phyloP scores from a whole-genome alignment of 331 rosid genomes.

The Cucumis variabilis region DNA sequence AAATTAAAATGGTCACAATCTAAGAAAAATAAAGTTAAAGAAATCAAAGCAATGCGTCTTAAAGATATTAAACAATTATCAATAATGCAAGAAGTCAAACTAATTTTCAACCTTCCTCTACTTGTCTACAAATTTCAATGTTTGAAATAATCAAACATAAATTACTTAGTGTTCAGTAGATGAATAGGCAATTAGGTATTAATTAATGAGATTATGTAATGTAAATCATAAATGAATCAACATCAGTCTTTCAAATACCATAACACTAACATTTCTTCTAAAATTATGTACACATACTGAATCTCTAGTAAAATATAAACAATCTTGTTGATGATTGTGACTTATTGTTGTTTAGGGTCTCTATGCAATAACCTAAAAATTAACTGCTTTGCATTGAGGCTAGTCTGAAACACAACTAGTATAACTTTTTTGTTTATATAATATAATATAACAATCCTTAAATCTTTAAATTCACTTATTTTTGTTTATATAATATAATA shows the following conservation, averaged over 20 bases:
- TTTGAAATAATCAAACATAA: not conserved
- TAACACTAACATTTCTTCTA: slow-evolving; percentile 51
- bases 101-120: not conserved
- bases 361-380: slow-evolving; percentile 77
- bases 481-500: too few relatives aligned
- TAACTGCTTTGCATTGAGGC: slow-evolving; percentile 74
- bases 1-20: not conserved
- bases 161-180: too few relatives aligned
- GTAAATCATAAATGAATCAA: slow-evolving; percentile 3
- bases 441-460: too few relatives aligned
- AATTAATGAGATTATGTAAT: not conserved
- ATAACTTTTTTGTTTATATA: too few relatives aligned
- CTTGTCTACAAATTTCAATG: not conserved
- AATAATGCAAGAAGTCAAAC: not conserved
- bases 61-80: not conserved
- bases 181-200: not conserved
- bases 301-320: too few relatives aligned
- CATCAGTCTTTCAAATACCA: slow-evolving; percentile 33
- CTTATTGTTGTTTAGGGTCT: slow-evolving; percentile 88
- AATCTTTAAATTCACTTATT: too few relatives aligned
- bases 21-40: not conserved
- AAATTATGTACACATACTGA: slow-evolving; percentile 16
- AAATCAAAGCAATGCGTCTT: not conserved
- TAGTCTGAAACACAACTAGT: slow-evolving; percentile 69
- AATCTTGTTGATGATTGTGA: too few relatives aligned